A percentile compares a stretch with the other conserved stretches of the same genome.
Conservation (phyloP, 2,329 filamentous ascomycete species). For the Alternaria consortialis region DNA sequence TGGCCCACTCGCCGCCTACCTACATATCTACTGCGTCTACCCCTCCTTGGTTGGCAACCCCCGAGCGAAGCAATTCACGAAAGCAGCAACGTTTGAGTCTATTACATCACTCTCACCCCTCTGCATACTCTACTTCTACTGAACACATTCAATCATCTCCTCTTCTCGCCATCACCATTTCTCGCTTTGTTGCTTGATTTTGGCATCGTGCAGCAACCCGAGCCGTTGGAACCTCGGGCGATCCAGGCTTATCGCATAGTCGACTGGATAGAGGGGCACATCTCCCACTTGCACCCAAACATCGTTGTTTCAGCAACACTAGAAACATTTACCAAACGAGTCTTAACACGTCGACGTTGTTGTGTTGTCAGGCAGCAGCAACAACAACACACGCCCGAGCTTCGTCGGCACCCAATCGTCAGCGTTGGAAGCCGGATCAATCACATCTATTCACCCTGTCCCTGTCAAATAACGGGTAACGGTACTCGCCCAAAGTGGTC, state of each 20-base stretch:
- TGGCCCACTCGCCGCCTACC: slow-evolving; percentile 35
- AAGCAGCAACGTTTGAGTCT: slow-evolving; percentile 17
- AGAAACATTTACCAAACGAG: slow-evolving; percentile 16
- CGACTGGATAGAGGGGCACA: slow-evolving; percentile 32
- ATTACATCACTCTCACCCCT: slow-evolving; percentile 12
- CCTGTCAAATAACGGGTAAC: slow-evolving; percentile 32
- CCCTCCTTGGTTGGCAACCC: slow-evolving; percentile 38
- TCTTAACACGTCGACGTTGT: slow-evolving; percentile 19
- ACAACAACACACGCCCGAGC: slow-evolving; percentile 32
- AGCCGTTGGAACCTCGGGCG: slow-evolving; percentile 42
- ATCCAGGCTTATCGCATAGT: slow-evolving; percentile 47
- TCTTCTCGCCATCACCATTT: slow-evolving; percentile 1
- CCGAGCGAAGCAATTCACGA: slow-evolving; percentile 15
- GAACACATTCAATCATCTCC: not conserved
- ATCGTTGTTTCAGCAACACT: slow-evolving; percentile 18
- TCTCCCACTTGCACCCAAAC: slow-evolving; percentile 16
- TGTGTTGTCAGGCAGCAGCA: slow-evolving; percentile 46
- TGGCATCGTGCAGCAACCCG: slow-evolving; percentile 24
- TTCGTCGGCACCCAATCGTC: slow-evolving; percentile 42
- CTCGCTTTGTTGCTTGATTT: slow-evolving; percentile 15
- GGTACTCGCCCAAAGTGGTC: slow-evolving; percentile 36
- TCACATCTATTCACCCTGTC: slow-evolving; percentile 36
- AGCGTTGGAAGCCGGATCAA: slow-evolving; percentile 32
- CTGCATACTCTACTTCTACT: not conserved
- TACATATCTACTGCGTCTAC: slow-evolving; percentile 48